Base-by-base conservation (phyloP, 768 basidiomycete species). In the Lentinula boryana region DNA sequence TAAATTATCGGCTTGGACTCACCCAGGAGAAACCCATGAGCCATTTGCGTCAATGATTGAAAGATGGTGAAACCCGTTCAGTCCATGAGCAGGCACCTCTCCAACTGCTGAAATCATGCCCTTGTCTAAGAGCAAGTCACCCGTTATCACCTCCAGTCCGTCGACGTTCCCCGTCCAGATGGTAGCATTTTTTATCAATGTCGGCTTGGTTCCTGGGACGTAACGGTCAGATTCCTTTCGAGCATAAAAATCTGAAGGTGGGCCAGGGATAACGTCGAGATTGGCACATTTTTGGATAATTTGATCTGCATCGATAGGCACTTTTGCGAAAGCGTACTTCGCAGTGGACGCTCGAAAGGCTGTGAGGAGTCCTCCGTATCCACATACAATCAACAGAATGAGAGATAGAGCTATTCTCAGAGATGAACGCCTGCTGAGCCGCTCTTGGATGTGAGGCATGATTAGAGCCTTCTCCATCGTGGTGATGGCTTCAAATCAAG, bases 11-110 rank as follows among this genome's bases (percentile, higher is more conserved):
- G 13, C 21, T 7, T 77, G 77, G 7, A 79, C 70, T 46, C 76
- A 77, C 63, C 86, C 90, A 36, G 91, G 89, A 3, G 89, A 87
- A 16, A 91, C 80, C 89, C 90, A 92, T 8, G 84, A 79, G 1
- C 88, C 88, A 52, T 77, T 68, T 2, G 80, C 80, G 50, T 91
- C 80, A 5, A 87, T 67, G 16, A 77, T 74, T 38, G 57, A 61
- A 51, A 66, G 57, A 49, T 70, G 53, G 55, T 64, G 62, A 44
- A 64, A 58, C 38, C 55, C 60, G 48, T 61, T 58, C 31, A 64
- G 31, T 10, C 63, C 33, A 15, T 60, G 57, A 72, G 76, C 4
- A 71, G 79, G 8, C 61, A 84, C 69, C 63, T 76, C 66, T 21
- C 85, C 86, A 36, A 85, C 70, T 18, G 71, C 76, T 55, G 80